These are phyloP conservation scores for Mycena pura DNA, from an alignment of 768 basidiomycete species.

Conservation along the genomic window DNA sequence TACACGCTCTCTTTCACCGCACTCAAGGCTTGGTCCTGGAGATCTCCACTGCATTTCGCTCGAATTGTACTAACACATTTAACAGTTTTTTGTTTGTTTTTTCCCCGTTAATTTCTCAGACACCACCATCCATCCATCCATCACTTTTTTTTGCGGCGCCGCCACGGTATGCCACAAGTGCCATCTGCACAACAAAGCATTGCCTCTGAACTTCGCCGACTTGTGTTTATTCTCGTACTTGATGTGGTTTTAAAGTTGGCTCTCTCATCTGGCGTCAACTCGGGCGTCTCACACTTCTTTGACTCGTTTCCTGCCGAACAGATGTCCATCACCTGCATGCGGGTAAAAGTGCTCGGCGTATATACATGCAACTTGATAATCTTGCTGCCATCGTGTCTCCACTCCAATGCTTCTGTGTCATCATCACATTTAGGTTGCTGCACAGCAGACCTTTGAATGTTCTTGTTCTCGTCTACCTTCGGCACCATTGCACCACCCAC, in stretches of 20 bases:
- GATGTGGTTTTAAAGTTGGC: background rate
- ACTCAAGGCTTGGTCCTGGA: too few species aligned
- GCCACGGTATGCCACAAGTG: too few species aligned
- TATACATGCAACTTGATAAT: constrained; percentile 4
- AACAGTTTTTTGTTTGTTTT: too few species aligned
- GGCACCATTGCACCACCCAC: too few species aligned
- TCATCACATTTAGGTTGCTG: constrained; percentile 15
- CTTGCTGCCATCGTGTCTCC: constrained; percentile 15
- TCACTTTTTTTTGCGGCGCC: too few species aligned
- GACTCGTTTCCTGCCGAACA: constrained; percentile 2
- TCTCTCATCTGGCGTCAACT: constrained; percentile 1
- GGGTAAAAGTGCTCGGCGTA: constrained; percentile 4
- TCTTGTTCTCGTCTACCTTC: background rate
- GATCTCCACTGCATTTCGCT: too few species aligned
- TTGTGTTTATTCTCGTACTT: background rate
- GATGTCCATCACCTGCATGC: constrained; percentile 1
- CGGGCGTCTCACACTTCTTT: background rate
- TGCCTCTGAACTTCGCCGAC: too few species aligned
- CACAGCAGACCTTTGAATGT: background rate
- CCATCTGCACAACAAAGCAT: too few species aligned
- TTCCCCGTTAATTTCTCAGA: too few species aligned
- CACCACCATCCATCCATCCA: too few species aligned
- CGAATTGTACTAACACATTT: too few species aligned
- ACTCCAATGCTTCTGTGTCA: constrained; percentile 17
- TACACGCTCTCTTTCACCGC: too few species aligned